Percentiles rank a stretch among this genome's conserved stretches.
These are phyloP conservation scores for Capronia coronata DNA, from an alignment of 2,329 filamentous ascomycete species.

Conservation along the genomic window DNA sequence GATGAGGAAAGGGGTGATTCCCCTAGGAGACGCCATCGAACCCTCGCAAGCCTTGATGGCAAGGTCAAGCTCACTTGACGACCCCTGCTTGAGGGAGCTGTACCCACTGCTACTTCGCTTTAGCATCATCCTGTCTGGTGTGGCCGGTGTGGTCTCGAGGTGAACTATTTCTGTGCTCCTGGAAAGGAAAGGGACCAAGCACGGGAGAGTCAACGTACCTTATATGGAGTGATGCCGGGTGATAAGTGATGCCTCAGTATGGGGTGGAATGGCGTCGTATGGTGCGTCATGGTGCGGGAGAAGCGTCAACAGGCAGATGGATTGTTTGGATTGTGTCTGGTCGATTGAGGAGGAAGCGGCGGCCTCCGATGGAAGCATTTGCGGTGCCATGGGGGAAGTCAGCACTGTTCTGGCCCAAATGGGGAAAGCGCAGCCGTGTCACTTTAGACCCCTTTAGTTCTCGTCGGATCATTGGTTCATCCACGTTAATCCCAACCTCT, in stretches of 20 bases:
- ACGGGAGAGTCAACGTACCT: conserved; percentile 8
- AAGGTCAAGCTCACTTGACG: conserved; percentile 5
- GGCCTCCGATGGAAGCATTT: conserved; percentile 18
- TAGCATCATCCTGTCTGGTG: conserved; percentile 12
- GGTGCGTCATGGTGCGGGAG: conserved; percentile 18
- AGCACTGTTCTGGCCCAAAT: conserved; percentile 1
- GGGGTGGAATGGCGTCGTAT: conserved; percentile 4
- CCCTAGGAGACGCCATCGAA: conserved; percentile 6
- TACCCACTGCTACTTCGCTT: conserved; percentile 19
- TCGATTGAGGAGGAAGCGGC: conserved; percentile 14
- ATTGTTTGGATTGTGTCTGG: conserved; percentile 16
- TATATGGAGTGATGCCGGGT: conserved; percentile 13
- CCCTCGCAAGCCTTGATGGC: background rate
- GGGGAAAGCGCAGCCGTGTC: conserved; percentile 19
- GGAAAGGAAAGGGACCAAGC: background rate
- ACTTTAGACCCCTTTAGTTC: background rate
- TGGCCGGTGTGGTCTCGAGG: too few relatives aligned
- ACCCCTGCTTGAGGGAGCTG: conserved; percentile 14
- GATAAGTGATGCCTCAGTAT: conserved; percentile 6
- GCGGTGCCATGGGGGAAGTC: conserved; percentile 1
- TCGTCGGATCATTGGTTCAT: background rate
- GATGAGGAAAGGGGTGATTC: conserved; percentile 46
- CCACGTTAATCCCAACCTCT: too few relatives aligned
- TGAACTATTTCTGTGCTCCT: background rate
- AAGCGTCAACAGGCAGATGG: conserved; percentile 15